Conservation (phyloP, 164 flowering plant species). For the Protea cynaroides region DNA sequence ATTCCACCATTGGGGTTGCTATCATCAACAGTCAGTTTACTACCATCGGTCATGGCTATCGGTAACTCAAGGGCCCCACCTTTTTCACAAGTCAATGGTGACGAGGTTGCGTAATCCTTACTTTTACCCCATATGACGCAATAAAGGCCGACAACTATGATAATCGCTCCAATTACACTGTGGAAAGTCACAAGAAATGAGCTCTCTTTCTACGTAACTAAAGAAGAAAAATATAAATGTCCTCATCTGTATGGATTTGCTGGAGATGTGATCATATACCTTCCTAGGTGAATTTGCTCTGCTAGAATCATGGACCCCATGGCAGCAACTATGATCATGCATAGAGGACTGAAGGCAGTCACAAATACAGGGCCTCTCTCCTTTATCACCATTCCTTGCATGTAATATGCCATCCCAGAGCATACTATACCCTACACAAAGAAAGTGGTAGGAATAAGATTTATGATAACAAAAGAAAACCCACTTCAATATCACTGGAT, state of each 20-base stretch:
- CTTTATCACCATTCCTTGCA: constrained; percentile 71
- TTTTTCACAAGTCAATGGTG: constrained; percentile 14
- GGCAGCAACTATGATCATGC: constrained; percentile 75
- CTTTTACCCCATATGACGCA: constrained; percentile 62
- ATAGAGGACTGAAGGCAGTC: constrained; percentile 75
- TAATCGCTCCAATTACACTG: constrained; percentile 47
- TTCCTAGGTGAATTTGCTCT: constrained; percentile 72
- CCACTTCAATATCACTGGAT: no score
- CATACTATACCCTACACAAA: constrained; percentile 65
- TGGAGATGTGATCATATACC: constrained; percentile 30
- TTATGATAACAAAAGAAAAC: no score
- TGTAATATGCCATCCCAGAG: constrained; percentile 74
- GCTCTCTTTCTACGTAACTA: no score
- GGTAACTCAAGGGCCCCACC: constrained; percentile 26
- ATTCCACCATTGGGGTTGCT: no score
- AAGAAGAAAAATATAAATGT: no score
- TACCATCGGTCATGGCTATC: constrained; percentile 8
- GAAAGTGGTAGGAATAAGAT: no score
- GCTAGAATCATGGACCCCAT: constrained; percentile 55
- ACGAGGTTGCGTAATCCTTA: constrained; percentile 24
- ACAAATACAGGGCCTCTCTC: constrained; percentile 82
- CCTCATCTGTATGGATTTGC: no score
- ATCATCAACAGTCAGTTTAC: no score
- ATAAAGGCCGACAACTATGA: constrained; percentile 51
- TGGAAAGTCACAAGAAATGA: no score